Percentiles rank a stretch among this genome's conserved stretches.
Conservation (phyloP, 1,284 basidiomycete genomes). For the Ceratobasidium sp. region DNA sequence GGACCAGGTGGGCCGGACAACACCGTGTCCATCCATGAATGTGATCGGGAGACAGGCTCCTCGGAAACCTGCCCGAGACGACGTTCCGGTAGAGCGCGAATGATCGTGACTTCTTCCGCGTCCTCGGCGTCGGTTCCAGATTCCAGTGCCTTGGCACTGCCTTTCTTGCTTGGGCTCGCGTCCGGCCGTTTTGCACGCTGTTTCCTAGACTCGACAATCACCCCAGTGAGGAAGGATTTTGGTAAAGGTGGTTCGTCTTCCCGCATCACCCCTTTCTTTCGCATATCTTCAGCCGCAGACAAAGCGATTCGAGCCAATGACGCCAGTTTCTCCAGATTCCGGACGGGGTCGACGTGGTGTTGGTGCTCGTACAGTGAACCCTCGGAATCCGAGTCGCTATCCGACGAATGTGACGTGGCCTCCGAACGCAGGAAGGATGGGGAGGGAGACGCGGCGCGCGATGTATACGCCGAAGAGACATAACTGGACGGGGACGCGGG, state of each 20-base stretch:
- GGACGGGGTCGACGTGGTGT: conserved; percentile 31
- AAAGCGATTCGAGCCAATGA: conserved; percentile 41
- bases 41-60: conserved; percentile 24
- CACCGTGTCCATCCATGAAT: conserved; percentile 43
- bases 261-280: conserved; percentile 41
- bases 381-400: conserved; percentile 34
- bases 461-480: conserved; percentile 37
- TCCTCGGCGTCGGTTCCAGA: conserved; percentile 27
- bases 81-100: conserved; percentile 37
- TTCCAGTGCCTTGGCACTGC: conserved; percentile 8
- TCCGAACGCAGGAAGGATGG: conserved; percentile 28
- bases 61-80: conserved; percentile 32
- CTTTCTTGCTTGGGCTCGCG: conserved; percentile 33
- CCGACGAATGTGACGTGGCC: conserved; percentile 8
- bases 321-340: conserved; percentile 32
- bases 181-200: conserved; percentile 15
- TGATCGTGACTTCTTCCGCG: conserved; percentile 19
- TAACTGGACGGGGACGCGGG: conserved; percentile 14
- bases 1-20: conserved; percentile 30
- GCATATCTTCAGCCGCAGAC: conserved; percentile 35
- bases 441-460: conserved; percentile 37
- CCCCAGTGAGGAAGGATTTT: conserved; percentile 35
- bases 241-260: conserved; percentile 39
- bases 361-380: conserved; percentile 32
- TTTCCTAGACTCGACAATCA: conserved; percentile 29